Evolutionary conservation across 1,139 yeast genomes (phyloP).

Genomic region (Hyphopichia fennica): DNA sequence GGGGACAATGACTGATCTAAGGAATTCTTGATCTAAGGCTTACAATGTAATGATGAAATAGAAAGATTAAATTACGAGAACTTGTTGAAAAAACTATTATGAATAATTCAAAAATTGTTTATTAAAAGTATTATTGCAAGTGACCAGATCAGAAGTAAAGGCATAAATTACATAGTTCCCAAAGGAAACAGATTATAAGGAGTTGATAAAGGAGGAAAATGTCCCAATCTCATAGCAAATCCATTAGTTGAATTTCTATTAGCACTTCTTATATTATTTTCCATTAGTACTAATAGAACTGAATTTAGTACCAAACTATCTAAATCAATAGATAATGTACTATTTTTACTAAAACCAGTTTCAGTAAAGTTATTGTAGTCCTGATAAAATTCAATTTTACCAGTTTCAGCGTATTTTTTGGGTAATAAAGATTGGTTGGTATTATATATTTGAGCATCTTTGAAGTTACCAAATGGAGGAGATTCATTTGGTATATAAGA

Average conservation of each 20-base stretch:
- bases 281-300: conserved; percentile 33
- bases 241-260: conserved; percentile 3
- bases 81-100: no score
- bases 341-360: background rate
- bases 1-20: no score
- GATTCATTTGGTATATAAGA: conserved; percentile 29
- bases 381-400: conserved; percentile 39
- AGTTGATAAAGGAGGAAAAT: background rate
- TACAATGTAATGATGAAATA: no score
- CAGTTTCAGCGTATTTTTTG: conserved; percentile 35
- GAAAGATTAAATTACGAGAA: no score
- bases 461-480: conserved; percentile 44
- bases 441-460: conserved; percentile 27
- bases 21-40: no score
- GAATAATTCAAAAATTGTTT: no score
- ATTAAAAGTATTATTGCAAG: no score
- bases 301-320: conserved; percentile 35
- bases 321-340: conserved; percentile 31
- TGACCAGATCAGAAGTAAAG: no score
- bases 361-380: conserved; percentile 14
- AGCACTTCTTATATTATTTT: conserved; percentile 12
- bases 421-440: conserved; percentile 23
- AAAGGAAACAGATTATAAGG: background rate
- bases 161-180: no score
- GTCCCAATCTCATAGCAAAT: conserved; percentile 9